Conservation (phyloP, 106 monocot genomes). For the Dendrobium chrysotoxum region DNA sequence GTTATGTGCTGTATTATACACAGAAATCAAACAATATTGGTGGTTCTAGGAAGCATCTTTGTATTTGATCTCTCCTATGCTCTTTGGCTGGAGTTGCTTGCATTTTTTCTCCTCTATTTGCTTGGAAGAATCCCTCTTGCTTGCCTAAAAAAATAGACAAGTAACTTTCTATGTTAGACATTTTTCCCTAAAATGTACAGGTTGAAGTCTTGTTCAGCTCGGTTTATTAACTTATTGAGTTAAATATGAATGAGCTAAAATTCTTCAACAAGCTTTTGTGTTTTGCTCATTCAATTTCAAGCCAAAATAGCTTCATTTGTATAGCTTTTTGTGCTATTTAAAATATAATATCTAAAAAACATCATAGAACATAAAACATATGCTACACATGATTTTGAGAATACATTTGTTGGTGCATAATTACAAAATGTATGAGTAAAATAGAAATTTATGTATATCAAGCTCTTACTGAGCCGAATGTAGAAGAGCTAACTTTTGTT, state of each 20-base stretch:
- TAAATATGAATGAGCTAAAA: background rate
- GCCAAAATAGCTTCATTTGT: background rate
- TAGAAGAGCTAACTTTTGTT: too few relatives aligned
- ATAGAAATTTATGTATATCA: background rate
- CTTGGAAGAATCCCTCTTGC: constrained; percentile 21
- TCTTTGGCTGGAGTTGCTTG: constrained; percentile 21
- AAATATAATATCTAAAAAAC: background rate
- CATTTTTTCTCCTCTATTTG: constrained; percentile 19
- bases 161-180: background rate
- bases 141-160: constrained; percentile 16
- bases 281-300: background rate
- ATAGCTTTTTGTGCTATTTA: too few relatives aligned
- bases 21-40: background rate
- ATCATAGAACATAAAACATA: background rate
- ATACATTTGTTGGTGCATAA: background rate
- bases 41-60: background rate
- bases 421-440: background rate
- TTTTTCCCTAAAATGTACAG: background rate
- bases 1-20: background rate
- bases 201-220: background rate
- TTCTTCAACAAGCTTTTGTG: background rate
- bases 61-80: constrained; percentile 8
- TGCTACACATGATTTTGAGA: background rate
- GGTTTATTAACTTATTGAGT: background rate
- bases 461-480: too few relatives aligned